Evolutionary conservation across 179 eudicot genomes (phyloP).

Genomic region (Drosera spatulata): DNA sequence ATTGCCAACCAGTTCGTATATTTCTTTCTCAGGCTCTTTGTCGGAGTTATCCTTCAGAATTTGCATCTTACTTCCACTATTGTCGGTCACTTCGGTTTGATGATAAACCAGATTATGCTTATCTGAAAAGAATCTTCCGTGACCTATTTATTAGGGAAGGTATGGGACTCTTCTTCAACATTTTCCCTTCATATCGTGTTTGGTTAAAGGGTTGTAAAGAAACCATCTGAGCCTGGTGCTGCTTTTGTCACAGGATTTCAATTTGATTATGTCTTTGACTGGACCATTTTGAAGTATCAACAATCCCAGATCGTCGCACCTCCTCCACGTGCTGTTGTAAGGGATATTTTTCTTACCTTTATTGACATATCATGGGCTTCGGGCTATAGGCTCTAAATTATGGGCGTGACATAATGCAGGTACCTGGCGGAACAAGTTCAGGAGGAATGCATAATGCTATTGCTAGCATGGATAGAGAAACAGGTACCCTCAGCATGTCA

Average conservation of each 20-base stretch:
- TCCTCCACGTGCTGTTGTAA: slow-evolving; percentile 59
- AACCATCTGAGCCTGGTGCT: background rate
- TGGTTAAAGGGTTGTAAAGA: background rate
- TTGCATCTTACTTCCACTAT: slow-evolving; percentile 62
- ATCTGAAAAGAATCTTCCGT: slow-evolving; percentile 61
- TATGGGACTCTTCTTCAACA: slow-evolving; percentile 3
- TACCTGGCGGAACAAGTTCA: slow-evolving; percentile 66
- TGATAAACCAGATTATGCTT: slow-evolving; percentile 76
- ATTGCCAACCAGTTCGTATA: background rate
- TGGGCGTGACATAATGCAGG: slow-evolving; percentile 19
- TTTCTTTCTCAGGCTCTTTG: slow-evolving; percentile 42
- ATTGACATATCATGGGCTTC: slow-evolving; percentile 1
- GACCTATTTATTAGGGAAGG: slow-evolving; percentile 81
- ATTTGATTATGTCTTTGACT: slow-evolving; percentile 79
- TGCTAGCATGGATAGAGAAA: slow-evolving; percentile 35
- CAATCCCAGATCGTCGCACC: slow-evolving; percentile 74
- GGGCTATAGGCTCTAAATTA: background rate
- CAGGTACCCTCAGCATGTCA: slow-evolving; percentile 21
- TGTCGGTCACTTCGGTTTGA: slow-evolving; percentile 69
- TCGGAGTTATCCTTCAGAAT: slow-evolving; percentile 62
- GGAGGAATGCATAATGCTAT: slow-evolving; percentile 41
- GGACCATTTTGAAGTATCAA: slow-evolving; percentile 84
- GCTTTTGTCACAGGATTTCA: slow-evolving; percentile 51
- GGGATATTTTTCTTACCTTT: slow-evolving; percentile 10
- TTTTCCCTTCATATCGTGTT: background rate